Evolutionary conservation across 306 rosid species (phyloP).

Genomic region (Fagus sylvatica): DNA sequence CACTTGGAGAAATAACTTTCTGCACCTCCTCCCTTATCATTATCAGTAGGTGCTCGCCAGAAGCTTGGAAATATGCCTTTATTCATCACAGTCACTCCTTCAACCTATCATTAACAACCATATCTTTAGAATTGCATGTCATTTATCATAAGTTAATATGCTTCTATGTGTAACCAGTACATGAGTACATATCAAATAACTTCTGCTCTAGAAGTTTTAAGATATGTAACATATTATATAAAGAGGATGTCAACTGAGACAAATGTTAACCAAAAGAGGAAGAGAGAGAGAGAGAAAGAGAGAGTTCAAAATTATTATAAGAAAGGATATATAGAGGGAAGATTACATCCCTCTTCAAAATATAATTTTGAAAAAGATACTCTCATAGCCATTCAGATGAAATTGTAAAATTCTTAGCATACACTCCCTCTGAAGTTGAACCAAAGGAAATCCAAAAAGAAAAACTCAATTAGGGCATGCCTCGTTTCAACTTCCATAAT

Average conservation of each 20-base stretch:
- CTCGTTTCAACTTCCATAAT: neutral
- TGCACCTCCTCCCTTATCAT: conserved; percentile 80
- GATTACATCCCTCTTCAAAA: neutral
- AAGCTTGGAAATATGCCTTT: conserved; percentile 82
- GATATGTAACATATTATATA: neutral
- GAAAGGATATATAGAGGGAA: neutral
- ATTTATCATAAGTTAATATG: conserved; percentile 11
- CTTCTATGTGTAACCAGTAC: neutral
- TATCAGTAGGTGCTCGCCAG: conserved; percentile 93
- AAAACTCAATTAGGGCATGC: neutral
- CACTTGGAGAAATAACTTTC: conserved; percentile 69
- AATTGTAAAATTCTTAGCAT: neutral
- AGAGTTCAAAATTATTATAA: neutral
- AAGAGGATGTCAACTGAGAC: no score
- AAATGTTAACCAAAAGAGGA: no score
- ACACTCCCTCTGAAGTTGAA: neutral
- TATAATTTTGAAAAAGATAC: neutral
- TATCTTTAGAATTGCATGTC: conserved; percentile 14
- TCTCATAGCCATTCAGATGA: neutral
- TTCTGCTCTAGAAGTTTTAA: neutral
- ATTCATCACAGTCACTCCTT: conserved; percentile 62
- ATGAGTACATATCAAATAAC: conserved; percentile 2
- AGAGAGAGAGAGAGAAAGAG: no score
- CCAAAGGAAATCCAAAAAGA: neutral
- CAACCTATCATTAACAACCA: conserved; percentile 48